Percentiles rank a stretch among this genome's conserved stretches.
These are phyloP conservation scores for Niveomyces coronatus DNA, from an alignment of 2,329 filamentous ascomycete species.

Conservation along the genomic window DNA sequence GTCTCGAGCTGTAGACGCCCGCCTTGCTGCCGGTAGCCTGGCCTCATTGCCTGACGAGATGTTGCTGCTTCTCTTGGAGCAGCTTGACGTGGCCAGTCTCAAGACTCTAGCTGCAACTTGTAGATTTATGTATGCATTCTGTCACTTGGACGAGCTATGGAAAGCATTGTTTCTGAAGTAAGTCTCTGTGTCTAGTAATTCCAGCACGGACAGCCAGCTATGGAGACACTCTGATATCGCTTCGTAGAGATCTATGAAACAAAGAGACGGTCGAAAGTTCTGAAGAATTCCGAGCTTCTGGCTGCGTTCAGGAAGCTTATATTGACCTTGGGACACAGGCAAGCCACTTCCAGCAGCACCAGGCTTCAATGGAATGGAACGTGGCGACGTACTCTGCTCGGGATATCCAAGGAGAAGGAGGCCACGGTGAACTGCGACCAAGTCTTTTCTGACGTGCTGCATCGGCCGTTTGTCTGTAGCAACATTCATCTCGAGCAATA, in stretches of 20 bases:
- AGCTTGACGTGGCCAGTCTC: conserved; percentile 53
- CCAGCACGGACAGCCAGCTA: too few species aligned
- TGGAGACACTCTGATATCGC: too few species aligned
- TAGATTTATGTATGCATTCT: conserved; percentile 79
- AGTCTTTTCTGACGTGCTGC: conserved; percentile 82
- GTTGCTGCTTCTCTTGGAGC: conserved; percentile 64
- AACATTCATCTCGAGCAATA: conserved; percentile 60
- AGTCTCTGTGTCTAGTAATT: too few species aligned
- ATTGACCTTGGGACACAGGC: neutral
- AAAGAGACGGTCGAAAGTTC: too few species aligned
- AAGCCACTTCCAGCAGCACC: neutral
- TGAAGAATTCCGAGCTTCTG: too few species aligned
- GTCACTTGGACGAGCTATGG: conserved; percentile 79
- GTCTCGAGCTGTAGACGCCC: conserved; percentile 54
- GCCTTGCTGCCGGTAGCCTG: conserved; percentile 55
- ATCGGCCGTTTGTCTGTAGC: conserved; percentile 83
- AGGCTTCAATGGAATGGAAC: conserved; percentile 58
- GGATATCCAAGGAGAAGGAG: conserved; percentile 38
- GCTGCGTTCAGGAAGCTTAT: too few species aligned
- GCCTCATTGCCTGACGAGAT: conserved; percentile 69
- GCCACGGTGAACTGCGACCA: conserved; percentile 59
- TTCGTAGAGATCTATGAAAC: too few species aligned
- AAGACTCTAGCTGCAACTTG: conserved; percentile 64
- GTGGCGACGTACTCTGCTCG: conserved; percentile 73
- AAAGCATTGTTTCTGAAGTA: conserved; percentile 76